phyloP scores from a whole-genome alignment of 2,329 filamentous ascomycete species.

The Byssothecium circinans region DNA sequence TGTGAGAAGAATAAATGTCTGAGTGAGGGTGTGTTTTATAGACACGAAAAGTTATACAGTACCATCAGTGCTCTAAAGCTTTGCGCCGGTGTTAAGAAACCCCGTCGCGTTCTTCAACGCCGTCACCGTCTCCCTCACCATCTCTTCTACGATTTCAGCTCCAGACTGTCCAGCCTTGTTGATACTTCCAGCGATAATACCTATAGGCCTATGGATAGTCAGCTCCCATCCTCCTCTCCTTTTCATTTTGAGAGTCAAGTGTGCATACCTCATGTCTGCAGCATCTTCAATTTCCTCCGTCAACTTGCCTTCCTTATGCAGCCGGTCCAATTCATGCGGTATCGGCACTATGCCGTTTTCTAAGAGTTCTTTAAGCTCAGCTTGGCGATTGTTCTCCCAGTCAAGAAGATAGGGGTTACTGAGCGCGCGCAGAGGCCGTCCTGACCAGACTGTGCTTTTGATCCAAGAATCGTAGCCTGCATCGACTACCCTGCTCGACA shows the following conservation, averaged over 20 bases:
- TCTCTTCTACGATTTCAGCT: slow-evolving; percentile 27
- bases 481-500: slow-evolving; percentile 15
- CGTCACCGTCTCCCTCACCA: slow-evolving; percentile 25
- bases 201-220: slow-evolving; percentile 18
- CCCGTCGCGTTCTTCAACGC: slow-evolving; percentile 18
- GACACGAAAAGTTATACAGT: too few species aligned
- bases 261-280: slow-evolving; percentile 23
- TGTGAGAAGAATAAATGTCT: too few species aligned
- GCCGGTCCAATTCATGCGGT: slow-evolving; percentile 24
- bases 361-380: slow-evolving; percentile 28
- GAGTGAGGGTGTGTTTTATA: too few species aligned
- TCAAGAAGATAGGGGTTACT: slow-evolving; percentile 27
- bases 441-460: slow-evolving; percentile 25
- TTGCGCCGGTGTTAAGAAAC: slow-evolving; percentile 19
- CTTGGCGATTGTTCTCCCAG: slow-evolving; percentile 29
- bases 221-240: background rate
- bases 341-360: slow-evolving; percentile 24
- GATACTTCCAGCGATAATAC: slow-evolving; percentile 28
- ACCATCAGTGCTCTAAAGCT: slow-evolving; percentile 12
- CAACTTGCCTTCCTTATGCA: slow-evolving; percentile 29
- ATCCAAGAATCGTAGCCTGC: slow-evolving; percentile 26
- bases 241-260: background rate
- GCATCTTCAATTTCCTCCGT: slow-evolving; percentile 34
- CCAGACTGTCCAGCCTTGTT: slow-evolving; percentile 26
- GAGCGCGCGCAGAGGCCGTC: slow-evolving; percentile 26